phyloP scores from a whole-genome alignment of 202 grass and related monocot species.

The Brachypodium distachyon region DNA sequence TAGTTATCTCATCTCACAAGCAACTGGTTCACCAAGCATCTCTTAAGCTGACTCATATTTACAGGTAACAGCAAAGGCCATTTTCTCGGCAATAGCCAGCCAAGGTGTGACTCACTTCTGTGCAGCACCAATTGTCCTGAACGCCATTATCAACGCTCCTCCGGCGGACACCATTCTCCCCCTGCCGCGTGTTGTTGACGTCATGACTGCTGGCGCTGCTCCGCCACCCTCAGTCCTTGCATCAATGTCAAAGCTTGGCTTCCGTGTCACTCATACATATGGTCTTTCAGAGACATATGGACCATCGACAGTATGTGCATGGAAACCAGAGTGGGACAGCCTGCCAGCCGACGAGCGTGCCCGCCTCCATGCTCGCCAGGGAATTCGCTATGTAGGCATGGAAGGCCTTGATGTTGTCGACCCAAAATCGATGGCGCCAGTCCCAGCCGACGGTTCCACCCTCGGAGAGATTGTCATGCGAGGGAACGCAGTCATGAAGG shows the following conservation, averaged over 20 bases:
- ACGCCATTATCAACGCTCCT: slow-evolving; percentile 77
- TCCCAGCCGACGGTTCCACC: slow-evolving; percentile 59
- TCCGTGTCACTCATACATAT: slow-evolving; percentile 84
- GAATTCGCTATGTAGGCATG: slow-evolving; percentile 72
- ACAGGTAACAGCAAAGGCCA: slow-evolving; percentile 84
- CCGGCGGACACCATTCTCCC: slow-evolving; percentile 64
- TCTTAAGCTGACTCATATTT: not conserved
- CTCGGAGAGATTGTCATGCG: slow-evolving; percentile 91
- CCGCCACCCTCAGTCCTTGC: slow-evolving; percentile 76
- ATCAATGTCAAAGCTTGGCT: slow-evolving; percentile 70
- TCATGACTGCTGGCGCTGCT: slow-evolving; percentile 87
- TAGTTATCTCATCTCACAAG: not conserved
- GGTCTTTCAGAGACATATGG: slow-evolving; percentile 89
- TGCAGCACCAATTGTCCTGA: slow-evolving; percentile 82
- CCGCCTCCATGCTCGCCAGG: slow-evolving; percentile 72
- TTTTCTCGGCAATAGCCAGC: slow-evolving; percentile 76
- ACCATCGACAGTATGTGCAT: slow-evolving; percentile 77
- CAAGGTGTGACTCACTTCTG: slow-evolving; percentile 90
- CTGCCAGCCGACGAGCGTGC: slow-evolving; percentile 55
- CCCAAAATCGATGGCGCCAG: slow-evolving; percentile 57
- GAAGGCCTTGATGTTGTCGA: slow-evolving; percentile 73
- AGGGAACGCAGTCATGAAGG: slow-evolving; percentile 89
- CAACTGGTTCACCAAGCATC: not conserved
- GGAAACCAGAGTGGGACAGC: slow-evolving; percentile 88
- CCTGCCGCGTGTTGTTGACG: slow-evolving; percentile 60